These are phyloP conservation scores for Debaryomycetaceae sp. DNA, from an alignment of 1,139 yeast genomes.

Conservation along the genomic window DNA sequence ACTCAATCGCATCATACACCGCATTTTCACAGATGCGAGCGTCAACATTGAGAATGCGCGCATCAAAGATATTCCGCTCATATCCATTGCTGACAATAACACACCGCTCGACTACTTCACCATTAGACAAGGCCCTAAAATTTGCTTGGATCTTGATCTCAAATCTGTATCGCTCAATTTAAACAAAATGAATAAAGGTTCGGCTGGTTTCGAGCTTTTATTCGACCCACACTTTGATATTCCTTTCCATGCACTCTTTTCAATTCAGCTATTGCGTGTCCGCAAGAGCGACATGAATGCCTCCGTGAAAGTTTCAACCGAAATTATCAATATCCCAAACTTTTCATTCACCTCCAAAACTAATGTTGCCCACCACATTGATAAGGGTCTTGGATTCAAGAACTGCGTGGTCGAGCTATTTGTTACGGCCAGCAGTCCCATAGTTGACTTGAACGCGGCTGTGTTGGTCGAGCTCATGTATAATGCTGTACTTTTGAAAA, in stretches of 20 bases:
- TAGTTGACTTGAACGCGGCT: conserved; percentile 36
- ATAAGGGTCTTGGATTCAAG: conserved; percentile 25
- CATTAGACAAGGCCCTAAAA: conserved; percentile 10
- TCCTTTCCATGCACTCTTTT: conserved; percentile 41
- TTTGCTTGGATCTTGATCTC: conserved; percentile 17
- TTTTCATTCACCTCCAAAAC: conserved; percentile 43
- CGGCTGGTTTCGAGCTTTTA: conserved; percentile 52
- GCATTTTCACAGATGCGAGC: conserved; percentile 13
- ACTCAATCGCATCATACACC: conserved; percentile 3
- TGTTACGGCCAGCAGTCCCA: conserved; percentile 37
- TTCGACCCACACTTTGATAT: conserved; percentile 37
- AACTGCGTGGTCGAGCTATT: conserved; percentile 27
- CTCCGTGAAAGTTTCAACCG: conserved; percentile 16
- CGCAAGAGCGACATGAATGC: conserved; percentile 26
- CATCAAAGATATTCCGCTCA: conserved; percentile 25
- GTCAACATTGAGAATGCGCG: conserved; percentile 21
- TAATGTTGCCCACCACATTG: conserved; percentile 32
- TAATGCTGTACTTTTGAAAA: conserved; percentile 22
- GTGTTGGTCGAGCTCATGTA: conserved; percentile 32
- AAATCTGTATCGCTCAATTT: conserved; percentile 24
- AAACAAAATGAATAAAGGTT: conserved; percentile 19
- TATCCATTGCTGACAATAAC: conserved; percentile 16
- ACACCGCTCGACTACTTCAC: conserved; percentile 11
- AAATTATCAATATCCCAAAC: conserved; percentile 43
- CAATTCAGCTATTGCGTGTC: conserved; percentile 25